Evolutionary conservation across 805 yeast genomes (phyloP), one percentile per base, ranked within the genome.

Genomic region (Yarrowia hollandica): DNA sequence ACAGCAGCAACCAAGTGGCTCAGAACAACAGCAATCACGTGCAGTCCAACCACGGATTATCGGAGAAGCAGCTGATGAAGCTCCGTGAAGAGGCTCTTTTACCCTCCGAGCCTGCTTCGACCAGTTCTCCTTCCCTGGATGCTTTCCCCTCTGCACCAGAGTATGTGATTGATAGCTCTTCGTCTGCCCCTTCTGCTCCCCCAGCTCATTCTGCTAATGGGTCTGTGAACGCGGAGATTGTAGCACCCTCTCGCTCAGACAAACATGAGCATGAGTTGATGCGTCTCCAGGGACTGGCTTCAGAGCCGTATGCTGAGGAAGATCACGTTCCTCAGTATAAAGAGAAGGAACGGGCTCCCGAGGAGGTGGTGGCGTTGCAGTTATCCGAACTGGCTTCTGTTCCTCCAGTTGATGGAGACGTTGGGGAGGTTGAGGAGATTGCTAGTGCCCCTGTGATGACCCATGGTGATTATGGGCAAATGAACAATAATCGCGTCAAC

Each of bases 61-160:
- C 48, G 0, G 92, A 86, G 61, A 86, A 86, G 67, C 85, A 84
- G 62, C 65, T 77, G 14, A 69, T 84, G 64, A 72, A 77, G 60
- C 70, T 76, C 4, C 77, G 77, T 48, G 91, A 85, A 67, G 77
- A 79, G 44, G 79, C 86, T 5, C 72, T 86, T 38, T 65, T 85
- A 19, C 91, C 92, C 0, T 83, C 89, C 1, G 85, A 75, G 35
- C 83, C 83, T 0, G 28, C 39, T 18, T 22, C 38, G 1, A 15
- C 22, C 14, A 22, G 30, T 6, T 44, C 54, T 2, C 55, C 55
- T 4, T 48, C 55, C 10, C 10, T 48, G 30, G 55, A 48, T 15
- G 55, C 55, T 2, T 26, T 48, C 12, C 55, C 55, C 12, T 31
- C 39, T 7, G 55, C 55, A 21, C 55, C 55, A 31, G 55, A 48